Evolutionary conservation across 768 basidiomycete species (phyloP).

Genomic region (Lentinula detonsa): DNA sequence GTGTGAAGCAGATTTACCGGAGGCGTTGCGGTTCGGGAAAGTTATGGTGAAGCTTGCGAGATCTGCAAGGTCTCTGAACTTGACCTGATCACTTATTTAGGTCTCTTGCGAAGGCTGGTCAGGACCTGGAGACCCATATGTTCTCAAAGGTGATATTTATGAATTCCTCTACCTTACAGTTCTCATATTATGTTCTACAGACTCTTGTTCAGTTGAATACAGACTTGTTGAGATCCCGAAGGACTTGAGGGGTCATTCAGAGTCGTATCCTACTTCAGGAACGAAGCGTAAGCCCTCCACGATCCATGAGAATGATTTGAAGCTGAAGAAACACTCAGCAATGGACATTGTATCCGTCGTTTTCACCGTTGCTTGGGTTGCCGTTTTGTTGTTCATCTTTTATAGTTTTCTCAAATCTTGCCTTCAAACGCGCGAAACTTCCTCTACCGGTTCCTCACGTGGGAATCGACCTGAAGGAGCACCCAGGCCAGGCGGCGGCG

Average conservation of each 20-base stretch:
- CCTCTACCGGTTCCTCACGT: conserved; percentile 14
- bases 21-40: conserved; percentile 73
- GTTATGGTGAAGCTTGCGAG: conserved; percentile 40
- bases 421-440: conserved; percentile 24
- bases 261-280: not conserved
- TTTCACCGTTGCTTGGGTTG: conserved; percentile 55
- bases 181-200: conserved; percentile 27
- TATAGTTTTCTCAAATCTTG: conserved; percentile 60
- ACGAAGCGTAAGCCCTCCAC: not conserved
- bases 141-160: conserved; percentile 64
- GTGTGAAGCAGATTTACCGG: conserved; percentile 90
- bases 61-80: not conserved
- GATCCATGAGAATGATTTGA: not conserved
- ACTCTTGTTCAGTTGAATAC: conserved; percentile 86
- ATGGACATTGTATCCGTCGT: conserved; percentile 44
- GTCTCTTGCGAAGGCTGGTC: conserved; percentile 92
- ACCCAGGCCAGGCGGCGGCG: conserved; percentile 27
- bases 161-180: not conserved
- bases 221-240: conserved; percentile 66
- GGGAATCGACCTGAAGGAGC: not conserved
- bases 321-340: conserved; percentile 23
- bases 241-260: conserved; percentile 25
- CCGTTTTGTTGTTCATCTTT: conserved; percentile 42
- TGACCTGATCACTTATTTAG: not conserved
- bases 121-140: conserved; percentile 72